These are phyloP conservation scores for Monascus purpureus DNA, from an alignment of 495 filamentous ascomycete genomes.

Conservation along the genomic window DNA sequence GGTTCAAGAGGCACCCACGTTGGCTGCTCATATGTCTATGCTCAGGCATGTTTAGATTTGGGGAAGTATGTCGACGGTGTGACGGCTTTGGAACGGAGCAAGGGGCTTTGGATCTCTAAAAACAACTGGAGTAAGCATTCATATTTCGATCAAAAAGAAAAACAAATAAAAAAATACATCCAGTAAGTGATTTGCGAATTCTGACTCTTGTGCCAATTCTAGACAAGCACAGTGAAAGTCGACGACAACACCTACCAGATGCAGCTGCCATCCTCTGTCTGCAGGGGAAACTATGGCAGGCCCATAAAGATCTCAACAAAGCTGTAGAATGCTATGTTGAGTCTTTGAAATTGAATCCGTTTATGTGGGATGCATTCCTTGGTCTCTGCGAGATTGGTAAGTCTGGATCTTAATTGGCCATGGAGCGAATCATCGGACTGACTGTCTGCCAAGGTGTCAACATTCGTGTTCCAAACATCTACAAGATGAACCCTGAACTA, in stretches of 20 bases:
- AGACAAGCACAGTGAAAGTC: conserved; percentile 57
- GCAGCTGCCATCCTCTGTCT: conserved; percentile 67
- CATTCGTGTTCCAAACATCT: conserved; percentile 70
- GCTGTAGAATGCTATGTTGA: conserved; percentile 76
- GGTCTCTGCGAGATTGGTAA: conserved; percentile 59
- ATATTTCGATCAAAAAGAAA: no score
- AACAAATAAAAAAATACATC: no score
- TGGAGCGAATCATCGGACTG: conserved; percentile 10
- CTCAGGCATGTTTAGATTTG: conserved; percentile 70
- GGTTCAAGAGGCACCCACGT: conserved; percentile 57
- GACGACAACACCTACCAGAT: conserved; percentile 58
- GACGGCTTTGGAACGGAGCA: conserved; percentile 61
- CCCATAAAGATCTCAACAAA: conserved; percentile 63
- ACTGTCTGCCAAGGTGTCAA: conserved; percentile 45
- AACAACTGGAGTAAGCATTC: conserved; percentile 51
- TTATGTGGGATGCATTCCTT: conserved; percentile 96
- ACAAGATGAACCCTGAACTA: conserved; percentile 61
- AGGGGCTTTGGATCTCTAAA: conserved; percentile 53
- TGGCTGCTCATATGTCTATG: conserved; percentile 84
- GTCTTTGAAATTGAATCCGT: conserved; percentile 78
- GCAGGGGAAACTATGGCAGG: conserved; percentile 75
- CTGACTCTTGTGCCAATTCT: conserved; percentile 1
- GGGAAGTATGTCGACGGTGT: conserved; percentile 70
- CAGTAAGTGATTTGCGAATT: background rate
- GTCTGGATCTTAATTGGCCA: conserved; percentile 8